Evolutionary conservation across 2,329 filamentous ascomycete species (phyloP), one percentile per base, ranked within the genome.

Genomic region (Graphilbum ipis-grandicollis): DNA sequence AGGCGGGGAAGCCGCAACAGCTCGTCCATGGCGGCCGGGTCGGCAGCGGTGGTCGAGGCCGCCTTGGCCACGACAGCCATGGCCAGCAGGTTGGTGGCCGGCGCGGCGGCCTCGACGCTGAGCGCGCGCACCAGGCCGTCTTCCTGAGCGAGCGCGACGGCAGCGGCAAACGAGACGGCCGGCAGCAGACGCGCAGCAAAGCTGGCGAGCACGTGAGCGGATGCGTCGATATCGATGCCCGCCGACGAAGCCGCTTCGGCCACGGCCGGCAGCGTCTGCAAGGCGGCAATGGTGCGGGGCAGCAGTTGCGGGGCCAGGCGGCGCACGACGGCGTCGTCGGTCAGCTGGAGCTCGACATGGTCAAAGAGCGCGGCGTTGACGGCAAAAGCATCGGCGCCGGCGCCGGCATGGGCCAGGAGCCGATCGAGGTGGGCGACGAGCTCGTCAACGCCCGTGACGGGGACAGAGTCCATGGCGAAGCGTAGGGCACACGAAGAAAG

Each of bases 321-420:
- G 0, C 59, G 60, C 25, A 62, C 68, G 46, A 71, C 73, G 43
- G 51, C 50, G 31, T 69, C 68, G 70, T 69, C 68, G 70, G 59
- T 73, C 14, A 76, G 55, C 47, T 75, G 69, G 4, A 75, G 60
- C 46, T 69, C 64, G 32, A 75, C 63, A 47, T 71, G 55, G 47
- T 75, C 71, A 40, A 76, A 66, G 2, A 75, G 56, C 44, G 64
- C 65, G 10, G 54, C 52, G 41, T 65, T 52, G 26, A 69, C 54
- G 6, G 6, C 21, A 10, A 10, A 23, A 23, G 5, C 6, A 23
- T 23, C 21, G 26, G 9, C 26, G 26, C 14, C 26, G 26, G 26
- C 12, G 5, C 5, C 10, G 14, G 9, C 26, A 5, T 25, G 2
- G 2, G 35, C 18, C 17, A 60, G 43, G n/a, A 75, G 54, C 21